Percentiles rank a stretch among this genome's conserved stretches.
Evolutionary conservation across 768 basidiomycete genomes (phyloP).

Genomic region (Leccinum ochraceum): DNA sequence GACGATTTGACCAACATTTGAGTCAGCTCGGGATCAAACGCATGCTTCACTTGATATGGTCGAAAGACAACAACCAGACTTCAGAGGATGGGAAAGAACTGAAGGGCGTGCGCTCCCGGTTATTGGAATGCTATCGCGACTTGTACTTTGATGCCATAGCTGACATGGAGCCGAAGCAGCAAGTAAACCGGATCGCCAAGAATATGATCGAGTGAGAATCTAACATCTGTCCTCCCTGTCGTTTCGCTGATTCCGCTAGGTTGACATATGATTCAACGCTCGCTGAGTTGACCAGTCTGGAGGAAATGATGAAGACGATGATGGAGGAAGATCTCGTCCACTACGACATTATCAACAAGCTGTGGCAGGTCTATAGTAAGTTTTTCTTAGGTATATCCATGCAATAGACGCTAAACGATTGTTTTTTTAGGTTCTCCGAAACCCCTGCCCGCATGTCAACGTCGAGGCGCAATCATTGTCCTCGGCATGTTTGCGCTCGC

Average conservation of each 20-base stretch:
- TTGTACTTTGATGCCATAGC: conserved; percentile 87
- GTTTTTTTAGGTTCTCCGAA: conserved; percentile 61
- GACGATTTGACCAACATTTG: conserved; percentile 1
- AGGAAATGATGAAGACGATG: conserved; percentile 96
- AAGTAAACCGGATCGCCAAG: conserved; percentile 90
- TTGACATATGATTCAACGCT: conserved; percentile 89
- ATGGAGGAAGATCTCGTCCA: conserved; percentile 88
- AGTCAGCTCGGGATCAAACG: conserved; percentile 83
- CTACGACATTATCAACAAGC: conserved; percentile 79
- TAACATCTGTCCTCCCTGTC: not conserved
- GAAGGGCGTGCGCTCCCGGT: conserved; percentile 82
- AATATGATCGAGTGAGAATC: conserved; percentile 90
- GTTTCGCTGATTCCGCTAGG: conserved; percentile 41
- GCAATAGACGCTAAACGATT: not conserved
- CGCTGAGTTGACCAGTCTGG: conserved; percentile 93
- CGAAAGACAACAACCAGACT: conserved; percentile 86
- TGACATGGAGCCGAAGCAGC: conserved; percentile 75
- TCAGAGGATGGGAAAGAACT: conserved; percentile 76
- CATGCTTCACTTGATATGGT: conserved; percentile 98
- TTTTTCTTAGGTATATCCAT: conserved; percentile 3
- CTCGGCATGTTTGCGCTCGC: conserved; percentile 97
- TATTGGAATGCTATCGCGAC: conserved; percentile 85
- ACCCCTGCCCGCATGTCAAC: conserved; percentile 76
- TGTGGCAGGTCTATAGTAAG: conserved; percentile 97
- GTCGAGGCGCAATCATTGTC: conserved; percentile 94